phyloP scores from a whole-genome alignment of 352 stramenopile genomes.

The Globisporangium echinulatum region DNA sequence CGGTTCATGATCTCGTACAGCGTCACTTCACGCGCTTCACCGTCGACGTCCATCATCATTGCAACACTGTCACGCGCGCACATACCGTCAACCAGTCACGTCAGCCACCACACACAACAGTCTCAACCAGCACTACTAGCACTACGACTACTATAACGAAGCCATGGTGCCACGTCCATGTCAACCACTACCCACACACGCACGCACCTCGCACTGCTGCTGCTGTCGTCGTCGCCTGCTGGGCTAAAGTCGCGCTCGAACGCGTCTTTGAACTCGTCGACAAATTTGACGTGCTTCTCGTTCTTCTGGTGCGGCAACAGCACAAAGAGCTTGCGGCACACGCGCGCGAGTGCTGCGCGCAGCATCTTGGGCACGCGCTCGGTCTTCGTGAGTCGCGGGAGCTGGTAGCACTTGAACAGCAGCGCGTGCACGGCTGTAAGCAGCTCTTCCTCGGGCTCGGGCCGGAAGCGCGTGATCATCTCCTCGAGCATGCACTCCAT shows the following conservation, averaged over 20 bases:
- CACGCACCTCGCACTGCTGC: slow-evolving; percentile 9
- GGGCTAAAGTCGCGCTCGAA: slow-evolving; percentile 86
- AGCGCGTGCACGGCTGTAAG: slow-evolving; percentile 94
- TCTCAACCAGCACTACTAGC: no score
- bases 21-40: slow-evolving; percentile 28
- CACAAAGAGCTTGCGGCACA: slow-evolving; percentile 91
- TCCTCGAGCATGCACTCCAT: slow-evolving; percentile 99
- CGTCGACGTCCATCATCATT: slow-evolving; percentile 13
- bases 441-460: slow-evolving; percentile 96
- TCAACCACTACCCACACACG: neutral
- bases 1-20: slow-evolving; percentile 85
- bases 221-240: slow-evolving; percentile 16
- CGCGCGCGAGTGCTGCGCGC: slow-evolving; percentile 86
- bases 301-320: slow-evolving; percentile 78
- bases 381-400: slow-evolving; percentile 68
- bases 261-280: slow-evolving; percentile 77
- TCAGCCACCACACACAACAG: no score
- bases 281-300: slow-evolving; percentile 84
- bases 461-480: slow-evolving; percentile 96
- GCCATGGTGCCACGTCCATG: no score
- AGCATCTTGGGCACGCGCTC: slow-evolving; percentile 86
- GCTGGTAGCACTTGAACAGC: slow-evolving; percentile 91
- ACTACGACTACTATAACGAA: no score
- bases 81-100: neutral
- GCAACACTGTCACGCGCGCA: slow-evolving; percentile 3